Evolutionary conservation across 2,329 filamentous ascomycete species (phyloP), one percentile per base, ranked within the genome.

Genomic region (Monosporascus sp.): DNA sequence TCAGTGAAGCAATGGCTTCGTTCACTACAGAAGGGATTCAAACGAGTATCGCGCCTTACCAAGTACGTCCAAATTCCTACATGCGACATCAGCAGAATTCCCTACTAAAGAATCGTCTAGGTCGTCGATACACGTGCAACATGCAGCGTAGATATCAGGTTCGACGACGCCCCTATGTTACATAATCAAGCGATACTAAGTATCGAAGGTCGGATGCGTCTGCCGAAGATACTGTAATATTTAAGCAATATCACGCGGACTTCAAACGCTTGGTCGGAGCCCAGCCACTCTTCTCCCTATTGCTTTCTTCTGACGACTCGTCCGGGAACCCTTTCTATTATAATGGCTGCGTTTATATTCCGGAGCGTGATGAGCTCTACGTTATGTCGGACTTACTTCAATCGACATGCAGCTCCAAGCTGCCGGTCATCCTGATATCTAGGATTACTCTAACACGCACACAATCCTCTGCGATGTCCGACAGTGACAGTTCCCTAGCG

Each of bases 321-420:
- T 73, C 72, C 24, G 67, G 68, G 17, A 76, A 73, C 40, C 72
- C 75, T 7, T 74, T 79, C 60, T 80, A 78, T 58, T 66, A 74
- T 59, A 68, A 69, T 48, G 74, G 71, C 5, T 78, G 75, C 53
- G 72, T 74, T 31, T 76, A 73, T 58, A 37, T 74, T 5, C 63
- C 68, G 5, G 59, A 65, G 8, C 60, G 68, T 24, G 72, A 73
- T 31, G 73, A 78, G 57, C 65, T 80, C 20, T 79, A 74, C 56
- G 63, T 70, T 18, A 79, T 74, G 6, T 79, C 76, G 26, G 70
- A 70, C 54, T 68, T 76, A 4, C 66, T 79, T 7, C 68, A 71
- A 45, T 64, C 71, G 2, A 61, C 61, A 0, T 67, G 61, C 47
- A 70, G 68, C 49, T 68, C 74, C 1, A 63, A 68, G 40, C 63